phyloP scores from a whole-genome alignment of 1,284 basidiomycete species.

The Irpex sp. region DNA sequence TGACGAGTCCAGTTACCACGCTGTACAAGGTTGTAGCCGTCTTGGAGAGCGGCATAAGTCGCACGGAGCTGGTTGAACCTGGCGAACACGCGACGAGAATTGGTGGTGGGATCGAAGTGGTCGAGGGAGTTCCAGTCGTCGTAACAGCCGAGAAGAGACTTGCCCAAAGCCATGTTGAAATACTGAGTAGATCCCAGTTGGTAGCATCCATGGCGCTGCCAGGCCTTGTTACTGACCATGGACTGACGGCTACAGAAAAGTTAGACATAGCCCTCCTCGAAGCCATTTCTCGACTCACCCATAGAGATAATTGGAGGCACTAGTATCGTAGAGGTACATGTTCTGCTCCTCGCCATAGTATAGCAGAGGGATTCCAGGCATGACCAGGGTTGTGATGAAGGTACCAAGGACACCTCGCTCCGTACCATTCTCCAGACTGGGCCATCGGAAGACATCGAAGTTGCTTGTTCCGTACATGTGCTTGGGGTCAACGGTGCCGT shows the following conservation, averaged over 20 bases:
- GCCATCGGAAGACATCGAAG: conserved; percentile 93
- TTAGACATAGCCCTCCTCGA: background rate
- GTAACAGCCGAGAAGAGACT: conserved; percentile 73
- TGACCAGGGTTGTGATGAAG: conserved; percentile 75
- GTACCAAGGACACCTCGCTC: conserved; percentile 71
- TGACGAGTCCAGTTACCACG: conserved; percentile 79
- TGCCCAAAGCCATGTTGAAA: conserved; percentile 84
- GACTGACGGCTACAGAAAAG: conserved; percentile 70
- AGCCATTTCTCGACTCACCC: conserved; percentile 44
- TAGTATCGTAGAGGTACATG: conserved; percentile 81
- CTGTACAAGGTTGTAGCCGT: conserved; percentile 78
- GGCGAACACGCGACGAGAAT: conserved; percentile 67
- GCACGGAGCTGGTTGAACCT: conserved; percentile 72
- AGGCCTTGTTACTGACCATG: conserved; percentile 80
- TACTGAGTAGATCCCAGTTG: conserved; percentile 84
- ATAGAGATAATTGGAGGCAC: conserved; percentile 84
- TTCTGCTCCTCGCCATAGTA: conserved; percentile 90
- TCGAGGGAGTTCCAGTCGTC: conserved; percentile 89
- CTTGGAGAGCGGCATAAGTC: conserved; percentile 72
- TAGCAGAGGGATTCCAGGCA: conserved; percentile 84
- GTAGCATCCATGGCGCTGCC: conserved; percentile 92
- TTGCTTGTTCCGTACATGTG: conserved; percentile 91
- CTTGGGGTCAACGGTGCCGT: conserved; percentile 68
- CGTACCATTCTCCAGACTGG: conserved; percentile 78
- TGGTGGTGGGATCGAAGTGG: conserved; percentile 87